Evolutionary conservation across 2,329 filamentous ascomycete genomes (phyloP).

Genomic region (Aspergillus fructus): DNA sequence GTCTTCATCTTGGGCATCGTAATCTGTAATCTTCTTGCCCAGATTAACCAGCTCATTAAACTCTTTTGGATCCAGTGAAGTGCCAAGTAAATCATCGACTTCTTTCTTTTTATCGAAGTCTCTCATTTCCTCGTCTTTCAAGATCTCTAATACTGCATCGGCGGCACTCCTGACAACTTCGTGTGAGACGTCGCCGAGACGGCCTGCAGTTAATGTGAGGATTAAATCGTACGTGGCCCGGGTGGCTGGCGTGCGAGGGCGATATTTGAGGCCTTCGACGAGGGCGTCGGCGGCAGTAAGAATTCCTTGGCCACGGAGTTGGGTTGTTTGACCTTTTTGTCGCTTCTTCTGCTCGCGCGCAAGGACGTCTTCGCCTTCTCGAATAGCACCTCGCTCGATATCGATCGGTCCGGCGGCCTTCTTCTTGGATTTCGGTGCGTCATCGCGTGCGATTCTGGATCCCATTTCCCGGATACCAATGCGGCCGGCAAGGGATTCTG

Average conservation of each 20-base stretch:
- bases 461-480: constrained; percentile 97
- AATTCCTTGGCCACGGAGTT: constrained; percentile 71
- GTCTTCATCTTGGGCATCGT: constrained; percentile 93
- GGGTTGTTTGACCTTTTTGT: constrained; percentile 70
- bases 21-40: constrained; percentile 98
- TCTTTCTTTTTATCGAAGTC: constrained; percentile 99
- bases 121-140: constrained; percentile 95
- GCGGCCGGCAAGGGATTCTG: constrained; percentile 91
- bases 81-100: constrained; percentile 89
- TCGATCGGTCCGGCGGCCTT: constrained; percentile 62
- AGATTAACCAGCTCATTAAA: constrained; percentile 97
- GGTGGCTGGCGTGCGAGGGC: constrained; percentile 86
- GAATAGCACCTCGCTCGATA: constrained; percentile 71
- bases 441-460: constrained; percentile 73
- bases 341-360: constrained; percentile 82
- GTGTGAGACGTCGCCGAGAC: constrained; percentile 88
- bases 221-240: constrained; percentile 93
- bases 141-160: constrained; percentile 82
- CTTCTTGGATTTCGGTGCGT: constrained; percentile 79
- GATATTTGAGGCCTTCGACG: constrained; percentile 88
- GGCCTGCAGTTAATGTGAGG: constrained; percentile 81
- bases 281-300: constrained; percentile 80
- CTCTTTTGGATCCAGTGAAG: constrained; percentile 77
- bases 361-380: constrained; percentile 80
- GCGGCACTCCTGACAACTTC: constrained; percentile 91